Base-by-base conservation (phyloP, 2,329 filamentous ascomycete genomes). In the Thielaviopsis populi region DNA sequence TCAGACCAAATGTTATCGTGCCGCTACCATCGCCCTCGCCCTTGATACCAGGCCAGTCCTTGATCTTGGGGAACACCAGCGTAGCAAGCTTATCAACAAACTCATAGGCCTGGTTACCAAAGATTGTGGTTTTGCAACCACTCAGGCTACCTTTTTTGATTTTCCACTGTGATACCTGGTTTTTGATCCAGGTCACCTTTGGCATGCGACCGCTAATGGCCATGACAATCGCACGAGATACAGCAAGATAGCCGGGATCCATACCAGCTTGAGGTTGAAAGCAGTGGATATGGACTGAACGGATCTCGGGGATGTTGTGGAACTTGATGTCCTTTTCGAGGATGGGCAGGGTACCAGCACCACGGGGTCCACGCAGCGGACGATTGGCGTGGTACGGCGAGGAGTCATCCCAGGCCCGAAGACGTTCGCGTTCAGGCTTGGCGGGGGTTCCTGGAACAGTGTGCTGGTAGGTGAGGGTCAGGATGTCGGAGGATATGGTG, bases 381-480 rank as follows among this genome's bases (percentile, higher is more conserved):
- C 94, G 83, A 75, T 95, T 95, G 77, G 91, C 89, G 79, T 91
- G 91, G 77, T 99, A 99, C 1, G 92, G 94, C 7, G 89, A 95
- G 62, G 87, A 88, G 69, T 87, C 91, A 66, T 92, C 87, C 94
- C 94, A 99, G 70, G 82, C 77, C 65, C 94, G 84, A 69, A 97
- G 77, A 67, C 89, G 84, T 66, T 89, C 83, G 67, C 79, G 76
- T 62, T 77, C 74, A n/a, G 74, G 73, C 41, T 71, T 69, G 69
- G 73, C 79, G 72, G 77, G 72, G 6, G 86, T 87, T 66, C 91
- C 91, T 0, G 91, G 91, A 1, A 90, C 88, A 62, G 78, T 83
- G 78, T 99, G 94, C 64, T 83, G 82, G 77, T 99, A 99, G 69
- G 87, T 84, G 71, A 99, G 81, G 58, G 91, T 88, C 78, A 97